Percentiles rank a stretch among this genome's conserved stretches.
phyloP scores from a whole-genome alignment of 768 basidiomycete genomes.

The Tricholoma hemisulphureum region DNA sequence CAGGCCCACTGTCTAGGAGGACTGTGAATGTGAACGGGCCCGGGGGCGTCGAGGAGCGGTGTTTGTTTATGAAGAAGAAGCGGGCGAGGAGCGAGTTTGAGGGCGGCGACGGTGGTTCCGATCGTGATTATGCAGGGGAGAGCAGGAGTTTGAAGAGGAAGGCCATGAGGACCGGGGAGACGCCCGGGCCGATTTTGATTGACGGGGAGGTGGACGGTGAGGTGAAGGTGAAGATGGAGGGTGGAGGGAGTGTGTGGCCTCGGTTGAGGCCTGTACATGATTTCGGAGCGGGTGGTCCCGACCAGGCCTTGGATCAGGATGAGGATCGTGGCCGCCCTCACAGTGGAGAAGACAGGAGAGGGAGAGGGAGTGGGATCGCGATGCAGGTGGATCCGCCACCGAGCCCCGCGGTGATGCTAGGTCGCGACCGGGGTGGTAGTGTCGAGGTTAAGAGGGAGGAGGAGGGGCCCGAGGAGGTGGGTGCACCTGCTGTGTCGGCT shows the following conservation, averaged over 20 bases:
- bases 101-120: neutral
- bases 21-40: too few relatives aligned
- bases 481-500: too few relatives aligned
- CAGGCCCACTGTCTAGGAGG: neutral
- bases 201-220: neutral
- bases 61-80: neutral
- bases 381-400: neutral
- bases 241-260: neutral
- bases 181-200: neutral
- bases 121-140: neutral
- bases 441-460: too few relatives aligned
- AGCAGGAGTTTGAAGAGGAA: slow-evolving; percentile 1
- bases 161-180: too few relatives aligned
- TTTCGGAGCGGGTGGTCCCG: neutral
- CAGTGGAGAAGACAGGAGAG: neutral
- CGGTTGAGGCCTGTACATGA: neutral
- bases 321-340: too few relatives aligned
- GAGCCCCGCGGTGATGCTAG: too few relatives aligned
- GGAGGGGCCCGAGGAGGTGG: too few relatives aligned
- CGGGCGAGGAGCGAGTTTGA: neutral
- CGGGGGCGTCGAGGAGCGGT: neutral
- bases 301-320: neutral
- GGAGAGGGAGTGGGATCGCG: neutral
- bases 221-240: neutral
- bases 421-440: too few relatives aligned